Conservation (phyloP, 2,329 filamentous ascomycete genomes). For the Botrytis tulipae region DNA sequence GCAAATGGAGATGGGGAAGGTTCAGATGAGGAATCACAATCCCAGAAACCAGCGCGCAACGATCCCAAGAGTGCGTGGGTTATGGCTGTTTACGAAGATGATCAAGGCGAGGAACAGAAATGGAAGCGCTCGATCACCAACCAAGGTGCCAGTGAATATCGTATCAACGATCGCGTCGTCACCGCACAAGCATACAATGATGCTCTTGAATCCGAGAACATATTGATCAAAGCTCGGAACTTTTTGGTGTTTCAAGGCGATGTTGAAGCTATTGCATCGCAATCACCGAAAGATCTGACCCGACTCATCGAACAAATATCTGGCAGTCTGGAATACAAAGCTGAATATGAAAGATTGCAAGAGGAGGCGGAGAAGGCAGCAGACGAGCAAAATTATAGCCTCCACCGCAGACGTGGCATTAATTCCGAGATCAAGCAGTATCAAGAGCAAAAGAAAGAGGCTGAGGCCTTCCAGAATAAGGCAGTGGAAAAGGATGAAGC, state of each 20-base stretch:
- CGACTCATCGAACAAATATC: constrained; percentile 96
- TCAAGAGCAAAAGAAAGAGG: constrained; percentile 92
- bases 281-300: constrained; percentile 91
- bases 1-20: constrained; percentile 60
- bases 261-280: constrained; percentile 93
- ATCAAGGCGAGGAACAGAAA: constrained; percentile 88
- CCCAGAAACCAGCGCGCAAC: constrained; percentile 64
- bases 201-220: constrained; percentile 87
- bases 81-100: constrained; percentile 98
- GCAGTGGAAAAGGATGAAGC: constrained; percentile 87
- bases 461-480: constrained; percentile 89
- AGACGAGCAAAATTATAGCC: constrained; percentile 84
- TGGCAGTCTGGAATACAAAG: constrained; percentile 90
- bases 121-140: constrained; percentile 96
- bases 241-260: constrained; percentile 98
- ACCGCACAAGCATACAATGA: constrained; percentile 92
- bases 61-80: constrained; percentile 97
- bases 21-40: constrained; percentile 55
- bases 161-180: constrained; percentile 90
- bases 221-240: constrained; percentile 95
- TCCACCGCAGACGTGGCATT: constrained; percentile 86
- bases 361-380: constrained; percentile 79
- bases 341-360: constrained; percentile 90
- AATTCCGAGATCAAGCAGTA: constrained; percentile 98
- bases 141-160: constrained; percentile 86